A percentile compares a stretch with the other conserved stretches of the same genome.
phyloP scores from a whole-genome alignment of 179 eudicot genomes.

The Beta lomatogona region DNA sequence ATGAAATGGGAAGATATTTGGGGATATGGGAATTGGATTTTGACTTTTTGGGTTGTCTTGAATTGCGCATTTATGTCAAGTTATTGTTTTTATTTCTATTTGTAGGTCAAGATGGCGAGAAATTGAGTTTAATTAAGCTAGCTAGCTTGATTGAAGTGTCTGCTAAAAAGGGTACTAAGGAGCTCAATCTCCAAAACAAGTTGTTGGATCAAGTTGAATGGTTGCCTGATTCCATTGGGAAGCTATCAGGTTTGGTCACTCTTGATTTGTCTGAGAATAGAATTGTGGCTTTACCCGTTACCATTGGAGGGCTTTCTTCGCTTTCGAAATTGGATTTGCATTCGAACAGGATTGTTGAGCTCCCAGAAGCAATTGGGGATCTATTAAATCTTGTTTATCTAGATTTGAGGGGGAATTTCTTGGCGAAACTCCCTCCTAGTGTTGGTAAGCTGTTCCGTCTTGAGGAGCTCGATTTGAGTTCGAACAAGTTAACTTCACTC shows the following conservation, averaged over 20 bases:
- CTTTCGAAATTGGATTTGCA: slow-evolving; percentile 70
- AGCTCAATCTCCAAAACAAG: slow-evolving; percentile 61
- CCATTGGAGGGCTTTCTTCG: slow-evolving; percentile 69
- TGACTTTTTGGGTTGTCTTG: not conserved
- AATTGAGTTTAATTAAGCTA: slow-evolving; percentile 77
- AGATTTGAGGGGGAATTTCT: slow-evolving; percentile 65
- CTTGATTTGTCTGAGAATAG: slow-evolving; percentile 83
- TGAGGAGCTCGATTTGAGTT: slow-evolving; percentile 83
- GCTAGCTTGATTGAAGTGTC: slow-evolving; percentile 83
- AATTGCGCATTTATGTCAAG: slow-evolving; percentile 8
- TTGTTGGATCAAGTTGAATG: slow-evolving; percentile 81
- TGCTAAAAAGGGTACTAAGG: slow-evolving; percentile 66
- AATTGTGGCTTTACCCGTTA: slow-evolving; percentile 55
- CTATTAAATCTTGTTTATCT: slow-evolving; percentile 65
- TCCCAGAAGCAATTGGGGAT: slow-evolving; percentile 80
- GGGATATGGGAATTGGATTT: not conserved
- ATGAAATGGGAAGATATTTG: slow-evolving; percentile 1
- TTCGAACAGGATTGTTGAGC: slow-evolving; percentile 54
- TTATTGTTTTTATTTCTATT: not conserved
- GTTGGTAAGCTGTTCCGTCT: slow-evolving; percentile 60
- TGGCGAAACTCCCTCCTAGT: slow-evolving; percentile 56
- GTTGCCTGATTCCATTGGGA: slow-evolving; percentile 93
- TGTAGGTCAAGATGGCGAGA: slow-evolving; percentile 75
- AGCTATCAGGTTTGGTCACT: slow-evolving; percentile 59
- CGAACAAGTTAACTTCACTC: slow-evolving; percentile 55